Base-by-base conservation (phyloP, 768 basidiomycete species). In the Mycena latifolia region DNA sequence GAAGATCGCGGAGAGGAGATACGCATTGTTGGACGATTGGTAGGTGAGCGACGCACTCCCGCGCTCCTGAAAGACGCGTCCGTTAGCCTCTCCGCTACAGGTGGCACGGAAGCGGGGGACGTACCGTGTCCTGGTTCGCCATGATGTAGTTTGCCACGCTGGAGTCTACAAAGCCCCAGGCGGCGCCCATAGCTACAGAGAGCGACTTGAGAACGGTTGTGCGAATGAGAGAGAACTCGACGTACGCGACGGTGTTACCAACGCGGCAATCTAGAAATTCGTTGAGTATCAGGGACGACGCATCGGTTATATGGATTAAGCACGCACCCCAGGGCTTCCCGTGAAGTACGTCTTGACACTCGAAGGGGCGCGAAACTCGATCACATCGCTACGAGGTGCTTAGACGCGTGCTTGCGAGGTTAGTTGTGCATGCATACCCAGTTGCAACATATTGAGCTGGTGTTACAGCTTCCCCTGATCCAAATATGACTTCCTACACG, bases 81-180 rank as follows among this genome's bases (percentile, higher is more conserved):
- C 7, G 20, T 50, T 7, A 28, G 28, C 28, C 1, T 8, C 29
- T 50, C n/a, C n/a, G n/a, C n/a, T n/a, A n/a, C n/a, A n/a, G n/a
- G n/a, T n/a, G n/a, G 28, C 6, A 29, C 8, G 37, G 37, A 5
- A 51, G 15, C 20, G 46, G 6, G 25, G 37, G 29, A 31, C 29
- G 33, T 55, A 67, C 71, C 11, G 69, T 69, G 52, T 73, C 70
- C 12, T 73, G 72, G 33, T 73, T 73, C 1, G 72, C 70, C 59
- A 70, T 70, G 55, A 73, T 65, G 25, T 50, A 62, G 41, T 69
- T 71, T 0, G 72, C 72, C 14, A 55, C 29, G 17, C 50, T 35
- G 17, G 72, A 71, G 20, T 61, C 66, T n/a, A 69, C 50, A 31
- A 71, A 73, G 18, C 64, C 68, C 72, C 72, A 73, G 14, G 70